Percentiles rank a stretch among this genome's conserved stretches.
Evolutionary conservation across 2,329 filamentous ascomycete species (phyloP).

Genomic region (Phaeoacremonium minimum): DNA sequence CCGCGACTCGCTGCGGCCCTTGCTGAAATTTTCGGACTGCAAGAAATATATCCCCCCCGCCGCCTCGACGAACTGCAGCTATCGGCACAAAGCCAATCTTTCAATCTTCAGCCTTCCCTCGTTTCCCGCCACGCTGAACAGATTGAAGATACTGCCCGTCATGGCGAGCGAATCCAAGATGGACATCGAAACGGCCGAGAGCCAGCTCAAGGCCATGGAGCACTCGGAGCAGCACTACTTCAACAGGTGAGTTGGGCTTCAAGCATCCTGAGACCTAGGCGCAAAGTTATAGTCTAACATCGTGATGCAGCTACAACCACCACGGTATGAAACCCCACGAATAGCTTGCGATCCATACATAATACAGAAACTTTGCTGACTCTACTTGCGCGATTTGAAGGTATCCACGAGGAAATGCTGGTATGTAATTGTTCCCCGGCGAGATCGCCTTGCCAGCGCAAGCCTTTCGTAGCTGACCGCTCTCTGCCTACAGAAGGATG

Average conservation of each 20-base stretch:
- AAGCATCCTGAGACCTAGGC: background rate
- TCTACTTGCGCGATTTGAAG: constrained; percentile 42
- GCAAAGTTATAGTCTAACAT: constrained; percentile 17
- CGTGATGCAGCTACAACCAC: constrained; percentile 78
- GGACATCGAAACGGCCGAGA: constrained; percentile 57
- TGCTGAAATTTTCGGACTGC: no score
- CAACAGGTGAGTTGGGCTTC: constrained; percentile 69
- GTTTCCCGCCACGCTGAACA: no score
- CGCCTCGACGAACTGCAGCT: no score
- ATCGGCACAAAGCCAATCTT: no score
- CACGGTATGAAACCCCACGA: constrained; percentile 61
- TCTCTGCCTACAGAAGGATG: constrained; percentile 71
- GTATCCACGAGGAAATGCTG: constrained; percentile 98
- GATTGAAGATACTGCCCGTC: constrained; percentile 5
- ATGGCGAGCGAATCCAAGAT: constrained; percentile 47
- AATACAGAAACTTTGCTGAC: constrained; percentile 4
- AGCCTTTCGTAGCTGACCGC: constrained; percentile 12
- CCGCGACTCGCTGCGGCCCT: no score
- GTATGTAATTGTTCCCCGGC: constrained; percentile 48
- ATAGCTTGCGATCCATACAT: constrained; percentile 20
- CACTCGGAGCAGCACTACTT: constrained; percentile 99
- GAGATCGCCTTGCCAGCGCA: background rate
- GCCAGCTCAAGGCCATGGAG: constrained; percentile 68
- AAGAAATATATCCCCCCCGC: no score
- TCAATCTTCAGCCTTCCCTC: no score